Percentiles rank a stretch among this genome's conserved stretches.
These are phyloP conservation scores for Umbilicus rupestris DNA, from an alignment of 164 flowering plant genomes.

Conservation along the genomic window DNA sequence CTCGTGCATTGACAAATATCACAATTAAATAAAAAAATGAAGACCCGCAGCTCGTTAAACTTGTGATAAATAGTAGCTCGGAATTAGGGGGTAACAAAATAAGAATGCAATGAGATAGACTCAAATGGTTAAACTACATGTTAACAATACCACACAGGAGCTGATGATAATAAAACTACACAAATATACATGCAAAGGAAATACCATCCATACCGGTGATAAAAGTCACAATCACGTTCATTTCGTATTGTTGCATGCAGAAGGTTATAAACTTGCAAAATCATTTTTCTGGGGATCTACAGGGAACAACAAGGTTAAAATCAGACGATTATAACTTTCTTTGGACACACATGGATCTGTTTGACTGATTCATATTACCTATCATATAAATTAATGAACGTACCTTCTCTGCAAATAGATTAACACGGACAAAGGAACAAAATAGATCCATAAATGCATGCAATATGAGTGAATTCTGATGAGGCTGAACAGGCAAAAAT, in stretches of 20 bases:
- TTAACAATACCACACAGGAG: neutral
- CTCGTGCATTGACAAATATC: too few relatives aligned
- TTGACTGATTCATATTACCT: neutral
- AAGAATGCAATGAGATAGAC: too few relatives aligned
- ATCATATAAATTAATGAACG: conserved; percentile 11
- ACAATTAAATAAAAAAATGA: too few relatives aligned
- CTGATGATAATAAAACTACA: neutral
- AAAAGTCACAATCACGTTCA: conserved; percentile 92
- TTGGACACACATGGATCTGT: neutral
- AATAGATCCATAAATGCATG: conserved; percentile 99
- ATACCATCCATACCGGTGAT: conserved; percentile 54
- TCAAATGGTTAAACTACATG: too few relatives aligned
- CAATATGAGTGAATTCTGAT: conserved; percentile 86
- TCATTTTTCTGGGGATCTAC: conserved; percentile 96
- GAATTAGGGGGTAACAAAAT: too few relatives aligned
- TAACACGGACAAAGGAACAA: conserved; percentile 84
- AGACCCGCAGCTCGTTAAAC: too few relatives aligned
- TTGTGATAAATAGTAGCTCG: too few relatives aligned
- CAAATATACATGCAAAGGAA: neutral
- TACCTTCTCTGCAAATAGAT: conserved; percentile 84
- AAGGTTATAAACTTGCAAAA: conserved; percentile 88
- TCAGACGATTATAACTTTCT: neutral
- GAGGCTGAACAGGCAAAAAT: conserved; percentile 68
- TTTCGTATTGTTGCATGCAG: conserved; percentile 61
- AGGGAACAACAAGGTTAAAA: conserved; percentile 5